These are phyloP conservation scores for Scalesia atractyloides DNA, from an alignment of 129 eudicot genomes.

Conservation along the genomic window DNA sequence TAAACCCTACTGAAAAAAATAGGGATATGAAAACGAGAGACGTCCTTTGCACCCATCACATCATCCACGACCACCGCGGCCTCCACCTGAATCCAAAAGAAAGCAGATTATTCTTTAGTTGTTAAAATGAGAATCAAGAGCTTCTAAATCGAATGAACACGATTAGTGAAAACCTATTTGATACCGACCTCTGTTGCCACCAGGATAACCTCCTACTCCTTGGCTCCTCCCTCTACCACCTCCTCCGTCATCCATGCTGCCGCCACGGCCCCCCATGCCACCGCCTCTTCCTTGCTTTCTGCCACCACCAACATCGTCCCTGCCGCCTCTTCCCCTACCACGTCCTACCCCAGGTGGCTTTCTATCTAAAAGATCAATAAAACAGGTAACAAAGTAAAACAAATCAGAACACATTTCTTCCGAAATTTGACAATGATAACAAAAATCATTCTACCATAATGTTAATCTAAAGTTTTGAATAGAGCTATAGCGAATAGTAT, in stretches of 20 bases:
- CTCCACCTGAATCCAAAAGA: neutral
- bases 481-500: neutral
- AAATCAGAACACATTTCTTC: neutral
- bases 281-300: conserved; percentile 49
- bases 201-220: neutral
- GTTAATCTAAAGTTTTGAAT: neutral
- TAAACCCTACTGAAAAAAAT: neutral
- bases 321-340: conserved; percentile 65
- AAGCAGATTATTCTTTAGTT: no score
- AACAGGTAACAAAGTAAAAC: neutral
- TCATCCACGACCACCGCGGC: neutral
- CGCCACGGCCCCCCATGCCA: conserved; percentile 47
- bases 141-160: neutral
- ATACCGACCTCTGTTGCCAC: neutral
- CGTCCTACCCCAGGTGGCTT: conserved; percentile 73
- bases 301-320: conserved; percentile 38
- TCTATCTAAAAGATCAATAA: conserved; percentile 41
- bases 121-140: neutral
- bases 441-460: neutral
- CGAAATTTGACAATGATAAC: neutral
- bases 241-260: conserved; percentile 41
- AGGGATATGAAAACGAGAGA: neutral
- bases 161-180: neutral
- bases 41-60: neutral
- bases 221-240: conserved; percentile 28